A percentile compares a stretch with the other conserved stretches of the same genome.
phyloP scores from a whole-genome alignment of 1,139 yeast species.

The Kurtzmaniella quercitrusa region DNA sequence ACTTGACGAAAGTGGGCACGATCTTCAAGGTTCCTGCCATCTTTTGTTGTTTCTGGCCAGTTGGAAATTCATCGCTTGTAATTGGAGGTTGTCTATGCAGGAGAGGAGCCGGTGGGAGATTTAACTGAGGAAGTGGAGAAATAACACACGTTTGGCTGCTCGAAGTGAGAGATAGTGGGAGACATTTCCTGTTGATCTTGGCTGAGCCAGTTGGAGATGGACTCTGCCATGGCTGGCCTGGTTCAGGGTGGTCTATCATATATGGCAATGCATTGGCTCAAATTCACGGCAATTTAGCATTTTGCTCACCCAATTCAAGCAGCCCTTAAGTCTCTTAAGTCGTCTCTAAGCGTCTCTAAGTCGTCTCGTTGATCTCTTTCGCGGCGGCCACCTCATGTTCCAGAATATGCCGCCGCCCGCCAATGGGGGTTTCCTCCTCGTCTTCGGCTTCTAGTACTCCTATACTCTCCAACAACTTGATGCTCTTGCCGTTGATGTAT shows the following conservation, averaged over 20 bases:
- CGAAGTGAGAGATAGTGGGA: too few relatives aligned
- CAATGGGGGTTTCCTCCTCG: not conserved
- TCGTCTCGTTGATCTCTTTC: conserved; percentile 1
- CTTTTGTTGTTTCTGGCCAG: not conserved
- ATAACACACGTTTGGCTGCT: too few relatives aligned
- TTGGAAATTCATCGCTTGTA: not conserved
- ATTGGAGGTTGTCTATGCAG: conserved; percentile 1
- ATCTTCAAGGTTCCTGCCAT: conserved; percentile 48
- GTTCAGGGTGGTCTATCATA: too few relatives aligned
- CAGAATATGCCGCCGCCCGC: not conserved
- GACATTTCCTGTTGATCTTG: too few relatives aligned
- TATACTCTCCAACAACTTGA: conserved; percentile 19
- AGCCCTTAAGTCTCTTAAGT: too few relatives aligned
- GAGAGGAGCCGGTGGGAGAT: not conserved
- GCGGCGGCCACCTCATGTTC: not conserved
- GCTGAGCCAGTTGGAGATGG: too few relatives aligned
- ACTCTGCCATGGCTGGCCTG: too few relatives aligned
- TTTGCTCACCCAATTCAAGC: too few relatives aligned
- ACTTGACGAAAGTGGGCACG: conserved; percentile 40
- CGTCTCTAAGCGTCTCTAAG: not conserved
- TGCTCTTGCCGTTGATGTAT: conserved; percentile 25
- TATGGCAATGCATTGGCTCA: too few relatives aligned
- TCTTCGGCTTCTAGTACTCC: conserved; percentile 15
- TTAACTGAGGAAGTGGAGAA: too few relatives aligned
- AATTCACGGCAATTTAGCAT: too few relatives aligned